Evolutionary conservation across 306 rosid genomes (phyloP).

Genomic region (Quillaja saponaria): DNA sequence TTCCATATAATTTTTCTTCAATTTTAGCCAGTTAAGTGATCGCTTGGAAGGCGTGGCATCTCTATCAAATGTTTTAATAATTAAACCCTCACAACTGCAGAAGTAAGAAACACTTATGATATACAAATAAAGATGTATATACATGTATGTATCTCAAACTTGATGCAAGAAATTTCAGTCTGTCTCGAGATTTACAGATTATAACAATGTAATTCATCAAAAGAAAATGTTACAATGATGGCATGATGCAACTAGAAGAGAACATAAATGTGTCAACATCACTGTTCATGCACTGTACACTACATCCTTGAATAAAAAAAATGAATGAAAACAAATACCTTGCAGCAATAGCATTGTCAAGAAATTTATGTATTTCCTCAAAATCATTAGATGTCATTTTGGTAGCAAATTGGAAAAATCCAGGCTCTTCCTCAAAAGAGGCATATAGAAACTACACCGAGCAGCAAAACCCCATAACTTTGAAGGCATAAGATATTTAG

Average conservation of each 20-base stretch:
- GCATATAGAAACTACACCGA: slow-evolving; percentile 70
- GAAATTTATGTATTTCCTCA: slow-evolving; percentile 90
- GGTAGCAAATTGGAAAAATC: slow-evolving; percentile 81
- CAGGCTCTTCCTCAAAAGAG: slow-evolving; percentile 77
- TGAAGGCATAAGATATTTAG: slow-evolving; percentile 8
- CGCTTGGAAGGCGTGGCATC: slow-evolving; percentile 94
- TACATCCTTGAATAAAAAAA: not conserved
- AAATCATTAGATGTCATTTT: slow-evolving; percentile 83
- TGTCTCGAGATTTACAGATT: not conserved
- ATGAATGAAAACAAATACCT: slow-evolving; percentile 51
- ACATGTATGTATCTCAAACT: too few species aligned
- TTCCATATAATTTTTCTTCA: slow-evolving; percentile 91
- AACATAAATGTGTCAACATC: not conserved
- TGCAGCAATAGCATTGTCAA: slow-evolving; percentile 64
- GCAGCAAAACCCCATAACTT: slow-evolving; percentile 15
- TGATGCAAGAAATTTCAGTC: not conserved
- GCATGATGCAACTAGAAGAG: not conserved
- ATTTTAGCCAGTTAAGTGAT: slow-evolving; percentile 87
- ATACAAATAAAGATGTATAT: slow-evolving; percentile 15
- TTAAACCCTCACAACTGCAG: slow-evolving; percentile 87
- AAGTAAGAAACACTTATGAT: slow-evolving; percentile 27
- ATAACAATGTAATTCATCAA: not conserved
- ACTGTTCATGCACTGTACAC: too few species aligned
- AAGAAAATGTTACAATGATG: not conserved
- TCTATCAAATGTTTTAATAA: slow-evolving; percentile 73